Evolutionary conservation across 225 moss, liverwort and hornwort genomes (phyloP), one percentile per base, ranked within the genome.

Genomic region (Neckera pumila): DNA sequence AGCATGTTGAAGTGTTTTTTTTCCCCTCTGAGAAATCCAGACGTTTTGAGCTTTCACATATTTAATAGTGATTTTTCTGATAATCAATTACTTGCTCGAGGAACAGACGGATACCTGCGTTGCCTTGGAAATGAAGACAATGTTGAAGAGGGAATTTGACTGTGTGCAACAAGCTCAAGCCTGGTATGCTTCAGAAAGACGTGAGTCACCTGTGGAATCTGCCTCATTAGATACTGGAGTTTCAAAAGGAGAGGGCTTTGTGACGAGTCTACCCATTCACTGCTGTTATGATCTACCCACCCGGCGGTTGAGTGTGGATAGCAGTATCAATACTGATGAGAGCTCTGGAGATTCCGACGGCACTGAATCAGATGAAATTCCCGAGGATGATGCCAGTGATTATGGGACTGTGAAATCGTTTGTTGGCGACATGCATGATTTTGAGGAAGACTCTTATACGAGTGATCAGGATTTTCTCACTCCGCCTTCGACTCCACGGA

Each of bases 61-160:
- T 61, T 51, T 31, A 47, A 58, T 20, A 43, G 45, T 56, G 34
- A 51, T 43, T 82, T 61, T 78, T 82, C 70, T 88, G 82, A 80
- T 25, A 61, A 61, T 64, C 33, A 54, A 62, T 72, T 87, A 30
- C 49, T 88, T 90, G 75, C 58, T 80, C 82, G 89, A 78, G 51
- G 70, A 72, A 80, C 93, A 97, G 96, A 95, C 96, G 38, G 96
- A 97, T 91, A 97, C 97, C 22, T 97, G 95, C 90, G 88, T 97
- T 66, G 94, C 95, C 26, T 84, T 97, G 90, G 97, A 97, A 90
- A 92, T 94, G 67, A 95, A 93, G 87, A 91, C 90, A 74, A 94
- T 95, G 95, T 90, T 90, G 42, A 97, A 96, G 84, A 92, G 94
- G n/a, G 97, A 96, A 84, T 97, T 97, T 66, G 94, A 96, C 90